phyloP scores from a whole-genome alignment of 2,329 filamentous ascomycete genomes.

The Epichloe baconii region DNA sequence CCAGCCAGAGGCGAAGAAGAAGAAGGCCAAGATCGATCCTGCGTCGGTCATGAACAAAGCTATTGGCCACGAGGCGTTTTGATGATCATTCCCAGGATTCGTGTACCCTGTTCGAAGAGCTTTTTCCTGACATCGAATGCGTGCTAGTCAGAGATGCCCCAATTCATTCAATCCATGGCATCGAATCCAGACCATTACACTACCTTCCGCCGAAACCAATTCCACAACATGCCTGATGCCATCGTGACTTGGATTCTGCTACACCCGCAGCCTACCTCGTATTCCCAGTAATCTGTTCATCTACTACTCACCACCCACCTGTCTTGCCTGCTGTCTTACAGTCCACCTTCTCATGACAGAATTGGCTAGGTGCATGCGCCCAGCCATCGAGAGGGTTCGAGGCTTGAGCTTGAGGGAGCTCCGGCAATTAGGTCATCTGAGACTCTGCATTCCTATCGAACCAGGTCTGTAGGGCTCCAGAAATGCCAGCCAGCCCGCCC shows the following conservation, averaged over 20 bases:
- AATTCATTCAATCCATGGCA: background rate
- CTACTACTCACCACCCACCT: no score
- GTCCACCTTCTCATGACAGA: no score
- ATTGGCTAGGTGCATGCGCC: background rate
- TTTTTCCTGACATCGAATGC: background rate
- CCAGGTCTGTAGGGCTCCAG: no score
- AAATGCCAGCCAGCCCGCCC: no score
- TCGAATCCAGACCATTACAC: background rate
- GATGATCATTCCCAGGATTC: background rate
- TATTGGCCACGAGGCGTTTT: conserved; percentile 32
- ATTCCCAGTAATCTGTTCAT: no score
- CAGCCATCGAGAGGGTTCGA: background rate
- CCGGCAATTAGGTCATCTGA: no score
- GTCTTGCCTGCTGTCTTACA: no score
- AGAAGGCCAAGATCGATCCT: no score
- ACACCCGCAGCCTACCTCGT: background rate
- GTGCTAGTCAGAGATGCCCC: conserved; percentile 1
- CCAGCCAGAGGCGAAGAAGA: no score
- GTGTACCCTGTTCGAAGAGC: background rate
- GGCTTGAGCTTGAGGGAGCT: background rate
- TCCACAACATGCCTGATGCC: background rate
- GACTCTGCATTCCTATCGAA: no score
- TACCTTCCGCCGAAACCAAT: background rate
- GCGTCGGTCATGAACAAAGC: no score
- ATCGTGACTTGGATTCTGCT: background rate